phyloP scores from a whole-genome alignment of 768 basidiomycete species.

The Amanita subjunquillea region DNA sequence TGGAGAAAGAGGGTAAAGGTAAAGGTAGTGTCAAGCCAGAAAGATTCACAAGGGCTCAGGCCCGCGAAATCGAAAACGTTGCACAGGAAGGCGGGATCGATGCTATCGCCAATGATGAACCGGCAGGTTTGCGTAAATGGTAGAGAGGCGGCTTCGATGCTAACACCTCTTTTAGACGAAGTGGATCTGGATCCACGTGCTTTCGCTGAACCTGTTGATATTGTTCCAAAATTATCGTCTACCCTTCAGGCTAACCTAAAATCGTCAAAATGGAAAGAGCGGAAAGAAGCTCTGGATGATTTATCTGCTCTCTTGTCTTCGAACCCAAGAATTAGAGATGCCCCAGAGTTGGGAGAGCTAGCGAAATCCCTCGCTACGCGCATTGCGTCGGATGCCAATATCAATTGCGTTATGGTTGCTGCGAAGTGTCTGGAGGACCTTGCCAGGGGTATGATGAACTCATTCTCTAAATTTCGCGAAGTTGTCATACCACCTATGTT shows the following conservation, averaged over 20 bases:
- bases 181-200: constrained; percentile 65
- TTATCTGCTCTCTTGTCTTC: constrained; percentile 58
- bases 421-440: constrained; percentile 79
- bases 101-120: constrained; percentile 17
- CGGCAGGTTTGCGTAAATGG: constrained; percentile 6
- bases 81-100: constrained; percentile 14
- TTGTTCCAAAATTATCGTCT: constrained; percentile 64
- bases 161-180: constrained; percentile 22
- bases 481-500: constrained; percentile 67
- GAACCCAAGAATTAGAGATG: constrained; percentile 71
- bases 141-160: constrained; percentile 6
- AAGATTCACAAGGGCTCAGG: constrained; percentile 65
- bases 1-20: constrained; percentile 82
- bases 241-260: constrained; percentile 65
- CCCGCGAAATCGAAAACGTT: constrained; percentile 54
- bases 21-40: constrained; percentile 75
- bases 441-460: constrained; percentile 66
- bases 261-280: constrained; percentile 97
- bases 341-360: constrained; percentile 67
- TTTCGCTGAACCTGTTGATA: constrained; percentile 74
- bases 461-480: constrained; percentile 71
- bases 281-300: constrained; percentile 85
- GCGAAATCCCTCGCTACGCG: constrained; percentile 68
- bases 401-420: constrained; percentile 88
- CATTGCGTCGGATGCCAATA: constrained; percentile 84